Evolutionary conservation across 768 basidiomycete genomes (phyloP), one percentile per base, ranked within the genome.

Genomic region (Hypsizygus marmoreus): DNA sequence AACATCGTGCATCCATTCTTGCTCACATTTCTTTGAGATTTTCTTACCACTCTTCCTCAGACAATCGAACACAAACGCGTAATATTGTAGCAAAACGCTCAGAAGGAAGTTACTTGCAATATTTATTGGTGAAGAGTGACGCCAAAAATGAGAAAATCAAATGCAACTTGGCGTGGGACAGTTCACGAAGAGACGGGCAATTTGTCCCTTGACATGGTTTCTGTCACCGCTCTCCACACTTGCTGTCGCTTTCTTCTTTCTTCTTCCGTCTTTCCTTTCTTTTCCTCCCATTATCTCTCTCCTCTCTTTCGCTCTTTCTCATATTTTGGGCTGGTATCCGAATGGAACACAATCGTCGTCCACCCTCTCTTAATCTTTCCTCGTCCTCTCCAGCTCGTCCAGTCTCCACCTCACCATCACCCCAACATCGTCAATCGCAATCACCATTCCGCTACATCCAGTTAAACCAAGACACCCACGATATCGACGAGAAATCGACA

Each of bases 391-490:
- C 57, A 44, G 55, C 60, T 25, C 60, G 51, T 31, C 64, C 63
- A n/a, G 53, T 62, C 40, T 57, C 59, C 37, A 60, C 49, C 25
- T 52, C 66, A 30, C 60, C 59, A 43, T 54, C 51, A 43, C 57
- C 46, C 37, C 50, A 49, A 39, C 63, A 61, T 40, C 51, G 49
- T 14, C 64, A 63, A 7, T 66, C 64, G 22, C 60, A 64, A 29
- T 66, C 69, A 8, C 66, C 68, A 2, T 67, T 65, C 45, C 66
- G 63, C 34, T 68, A 65, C 49, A 51, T 68, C 23, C 63, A 69
- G 17, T 55, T 60, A 17, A 49, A 51, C 24, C 48, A 30, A 26
- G 14, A 36, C 31, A 32, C 28, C 25, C 40, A 54, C 26, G 49
- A 49, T 29, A 26, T 57, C n/a, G 50, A 57, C 25, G 66, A 68